Evolutionary conservation across 441 rosid genomes (phyloP).

Genomic region (Daphne laureola): DNA sequence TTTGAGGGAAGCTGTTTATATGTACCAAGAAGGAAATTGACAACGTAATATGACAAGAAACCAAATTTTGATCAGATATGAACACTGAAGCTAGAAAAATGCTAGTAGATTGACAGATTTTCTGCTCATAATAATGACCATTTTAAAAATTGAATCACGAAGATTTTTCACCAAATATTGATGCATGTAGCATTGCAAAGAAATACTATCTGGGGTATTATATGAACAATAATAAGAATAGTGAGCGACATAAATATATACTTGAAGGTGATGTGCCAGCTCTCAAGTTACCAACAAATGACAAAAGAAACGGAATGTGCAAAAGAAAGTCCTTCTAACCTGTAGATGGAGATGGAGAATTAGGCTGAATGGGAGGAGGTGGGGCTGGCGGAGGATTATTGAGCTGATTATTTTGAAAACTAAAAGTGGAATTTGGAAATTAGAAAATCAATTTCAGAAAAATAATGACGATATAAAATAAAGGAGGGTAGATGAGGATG

Average conservation of each 20-base stretch:
- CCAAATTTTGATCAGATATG: too few relatives aligned
- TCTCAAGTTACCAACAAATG: constrained; percentile 1
- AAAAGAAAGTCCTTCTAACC: constrained; percentile 30
- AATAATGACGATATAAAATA: constrained; percentile 5
- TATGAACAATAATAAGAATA: background rate
- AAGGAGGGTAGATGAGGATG: background rate
- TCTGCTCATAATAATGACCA: too few relatives aligned
- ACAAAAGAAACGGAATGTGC: constrained; percentile 2
- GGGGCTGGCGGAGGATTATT: constrained; percentile 30
- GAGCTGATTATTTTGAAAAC: constrained; percentile 44
- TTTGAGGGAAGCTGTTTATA: too few relatives aligned
- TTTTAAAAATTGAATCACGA: too few relatives aligned
- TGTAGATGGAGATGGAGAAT: constrained; percentile 27
- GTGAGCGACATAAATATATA: background rate
- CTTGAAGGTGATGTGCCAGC: constrained; percentile 7
- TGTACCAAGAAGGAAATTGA: too few relatives aligned
- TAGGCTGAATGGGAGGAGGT: constrained; percentile 55
- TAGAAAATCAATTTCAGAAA: constrained; percentile 17
- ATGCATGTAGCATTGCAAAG: background rate
- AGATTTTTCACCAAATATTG: background rate
- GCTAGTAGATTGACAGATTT: too few relatives aligned
- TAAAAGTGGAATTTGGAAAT: constrained; percentile 23
- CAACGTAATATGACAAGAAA: too few relatives aligned
- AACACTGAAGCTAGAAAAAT: too few relatives aligned
- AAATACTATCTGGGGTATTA: background rate